Conservation (phyloP, 2,329 filamentous ascomycete species). For the Fusarium proliferatum region DNA sequence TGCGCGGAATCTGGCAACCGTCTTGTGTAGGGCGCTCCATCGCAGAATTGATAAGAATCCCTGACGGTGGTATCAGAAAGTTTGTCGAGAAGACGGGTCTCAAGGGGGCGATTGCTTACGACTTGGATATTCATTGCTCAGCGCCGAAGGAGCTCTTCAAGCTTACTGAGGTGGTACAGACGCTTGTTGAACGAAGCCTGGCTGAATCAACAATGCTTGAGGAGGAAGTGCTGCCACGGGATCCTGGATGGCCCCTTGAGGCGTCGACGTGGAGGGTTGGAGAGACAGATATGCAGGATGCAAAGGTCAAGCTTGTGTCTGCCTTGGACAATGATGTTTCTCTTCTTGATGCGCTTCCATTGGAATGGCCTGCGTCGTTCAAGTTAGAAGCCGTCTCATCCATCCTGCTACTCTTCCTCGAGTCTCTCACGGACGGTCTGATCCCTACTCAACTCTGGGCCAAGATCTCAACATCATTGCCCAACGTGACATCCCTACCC, state of each 20-base stretch:
- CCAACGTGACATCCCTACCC: constrained; percentile 46
- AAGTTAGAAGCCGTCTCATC: constrained; percentile 81
- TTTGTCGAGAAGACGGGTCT: constrained; percentile 55
- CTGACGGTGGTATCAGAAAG: constrained; percentile 79
- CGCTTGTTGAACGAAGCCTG: constrained; percentile 64
- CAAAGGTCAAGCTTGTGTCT: constrained; percentile 61
- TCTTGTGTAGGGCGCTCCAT: constrained; percentile 87
- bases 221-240: constrained; percentile 61
- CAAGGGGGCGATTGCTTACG: constrained; percentile 64
- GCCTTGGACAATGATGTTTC: constrained; percentile 78
- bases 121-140: constrained; percentile 74
- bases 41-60: constrained; percentile 87
- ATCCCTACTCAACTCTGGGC: constrained; percentile 78
- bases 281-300: constrained; percentile 39
- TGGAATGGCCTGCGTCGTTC: constrained; percentile 71
- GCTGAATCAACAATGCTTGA: constrained; percentile 73
- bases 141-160: constrained; percentile 90
- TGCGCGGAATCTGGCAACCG: constrained; percentile 81
- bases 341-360: constrained; percentile 70
- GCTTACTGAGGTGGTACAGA: constrained; percentile 82
- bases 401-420: constrained; percentile 78
- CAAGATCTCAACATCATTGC: constrained; percentile 71
- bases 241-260: constrained; percentile 71
- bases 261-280: constrained; percentile 50
- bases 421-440: constrained; percentile 81